Evolutionary conservation across 2,329 filamentous ascomycete species (phyloP), one percentile per base, ranked within the genome.

Genomic region (Monilinia laxa): DNA sequence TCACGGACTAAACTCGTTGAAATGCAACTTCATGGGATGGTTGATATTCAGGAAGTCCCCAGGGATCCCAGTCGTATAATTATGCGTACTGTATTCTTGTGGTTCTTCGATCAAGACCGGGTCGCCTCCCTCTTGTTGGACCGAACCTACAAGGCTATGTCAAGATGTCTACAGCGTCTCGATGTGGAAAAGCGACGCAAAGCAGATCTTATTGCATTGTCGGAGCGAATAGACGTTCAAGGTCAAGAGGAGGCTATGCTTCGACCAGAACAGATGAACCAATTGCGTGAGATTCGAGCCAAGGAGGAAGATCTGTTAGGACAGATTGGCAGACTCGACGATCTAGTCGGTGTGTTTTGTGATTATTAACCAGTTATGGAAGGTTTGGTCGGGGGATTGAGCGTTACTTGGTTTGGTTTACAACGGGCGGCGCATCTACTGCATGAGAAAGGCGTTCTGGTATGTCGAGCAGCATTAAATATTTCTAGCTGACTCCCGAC

Each of bases 11-110:
- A 93, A 69, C 89, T 98, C 78, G 89, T 91, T 18, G 87, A 89
- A 69, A 91, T 99, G 84, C 91, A 96, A 72, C 88, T 92, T 77
- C 87, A 88, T 23, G 94, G 95, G 2, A 89, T 95, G 68, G 87
- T 97, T 16, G 92, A 98, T 71, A 87, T 96, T 7, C 95, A 99
- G 77, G 95, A 99, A 80, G 90, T 99, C 0, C 95, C 95, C 0
- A 91, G 91, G 71, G 94, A 98, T 74, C 90, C 90, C 71, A 89
- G 88, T 69, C 89, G 93, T 45, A 86, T 90, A 73, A 91, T 93
- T 0, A 91, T 89, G 69, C 87, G 92, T 63, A 96, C 93, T 0
- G 85, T 97, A 31, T 98, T 93, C 77, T 86, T 98, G 66, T 97
- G 93, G 89, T 97, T 88, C 81, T 96, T 92, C 77, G 93, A 98